phyloP scores from a whole-genome alignment of 495 filamentous ascomycete species.

The Aspergillus campestris region DNA sequence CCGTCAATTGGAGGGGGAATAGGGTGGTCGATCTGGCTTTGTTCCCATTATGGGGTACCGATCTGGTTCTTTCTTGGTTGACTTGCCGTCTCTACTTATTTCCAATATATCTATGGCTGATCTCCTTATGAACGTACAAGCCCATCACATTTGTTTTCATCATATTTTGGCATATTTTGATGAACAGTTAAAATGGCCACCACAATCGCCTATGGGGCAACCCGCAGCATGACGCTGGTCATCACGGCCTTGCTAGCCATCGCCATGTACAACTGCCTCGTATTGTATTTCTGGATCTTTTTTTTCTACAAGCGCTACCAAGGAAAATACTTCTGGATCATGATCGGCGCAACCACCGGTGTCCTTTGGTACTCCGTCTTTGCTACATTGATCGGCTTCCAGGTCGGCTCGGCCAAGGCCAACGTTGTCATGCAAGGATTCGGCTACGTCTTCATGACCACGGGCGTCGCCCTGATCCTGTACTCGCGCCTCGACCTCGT shows the following conservation, averaged over 20 bases:
- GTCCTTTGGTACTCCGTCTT: constrained; percentile 18
- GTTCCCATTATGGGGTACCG: too few species aligned
- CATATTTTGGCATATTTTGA: too few species aligned
- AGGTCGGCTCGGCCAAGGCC: constrained; percentile 14
- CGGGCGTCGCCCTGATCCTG: constrained; percentile 27
- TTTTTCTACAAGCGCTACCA: constrained; percentile 27
- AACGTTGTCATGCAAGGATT: constrained; percentile 20
- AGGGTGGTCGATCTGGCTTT: too few species aligned
- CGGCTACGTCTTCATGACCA: constrained; percentile 27
- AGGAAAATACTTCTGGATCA: constrained; percentile 40
- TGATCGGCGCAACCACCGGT: constrained; percentile 22
- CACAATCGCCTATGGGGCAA: constrained; percentile 1
- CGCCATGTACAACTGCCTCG: constrained; percentile 28
- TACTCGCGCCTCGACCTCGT: constrained; percentile 37
- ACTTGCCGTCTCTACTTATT: too few species aligned
- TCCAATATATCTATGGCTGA: too few species aligned
- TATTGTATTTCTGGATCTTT: constrained; percentile 31
- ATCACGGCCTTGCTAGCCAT: constrained; percentile 25
- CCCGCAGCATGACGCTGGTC: constrained; percentile 17
- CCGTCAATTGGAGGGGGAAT: too few species aligned
- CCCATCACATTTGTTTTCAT: too few species aligned
- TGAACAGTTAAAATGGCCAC: too few species aligned
- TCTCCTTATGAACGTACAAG: too few species aligned
- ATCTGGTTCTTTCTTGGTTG: too few species aligned
- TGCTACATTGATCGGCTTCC: constrained; percentile 24